Base-by-base conservation (phyloP, 2,329 filamentous ascomycete genomes). In the Exophiala xenobiotica region DNA sequence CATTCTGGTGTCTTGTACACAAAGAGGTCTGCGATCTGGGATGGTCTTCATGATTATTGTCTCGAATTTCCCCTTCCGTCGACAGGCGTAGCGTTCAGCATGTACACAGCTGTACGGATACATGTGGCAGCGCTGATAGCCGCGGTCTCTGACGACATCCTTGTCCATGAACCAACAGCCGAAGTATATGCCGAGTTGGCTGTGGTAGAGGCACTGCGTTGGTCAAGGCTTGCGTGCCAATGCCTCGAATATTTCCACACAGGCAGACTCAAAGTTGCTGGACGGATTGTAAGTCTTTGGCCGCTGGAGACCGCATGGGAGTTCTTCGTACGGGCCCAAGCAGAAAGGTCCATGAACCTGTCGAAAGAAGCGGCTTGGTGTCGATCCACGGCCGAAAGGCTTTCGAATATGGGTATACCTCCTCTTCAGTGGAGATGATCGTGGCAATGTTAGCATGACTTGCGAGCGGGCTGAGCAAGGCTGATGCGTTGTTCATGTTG, bases 201-300 rank as follows among this genome's bases (percentile, higher is more conserved):
- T 35, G 20, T 54, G 40, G 44, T 49, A 31, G 46, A 59, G 29
- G 50, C 46, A n/a, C 46, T 51, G 22, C 42, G 40, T n/a, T 59
- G 56, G 50, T 51, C 53, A 42, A 39, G 50, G 14, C 35, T 49
- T 20, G 49, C 56, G 16, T 56, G 53, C 22, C 49, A 58, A 35
- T 50, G 56, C 41, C 46, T 56, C 12, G 56, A 58, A n/a, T 58
- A 45, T 43, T 58, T 56, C 35, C 53, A 56, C 35, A 56, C 48
- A 5, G 43, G 42, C 18, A 20, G 8, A 31, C 18, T 43, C 38
- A 49, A 59, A 12, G 19, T 39, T 27, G 16, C 42, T 16, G 53
- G 53, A 18, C 50, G 50, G n/a, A 49, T 56, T 6, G 41, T 49
- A 9, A 59, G 46, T 3, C 24, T 59, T 3, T 59, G 49, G 53